A percentile compares a stretch with the other conserved stretches of the same genome.
phyloP scores from a whole-genome alignment of 1,284 basidiomycete species.

The Trichosporon faecale region DNA sequence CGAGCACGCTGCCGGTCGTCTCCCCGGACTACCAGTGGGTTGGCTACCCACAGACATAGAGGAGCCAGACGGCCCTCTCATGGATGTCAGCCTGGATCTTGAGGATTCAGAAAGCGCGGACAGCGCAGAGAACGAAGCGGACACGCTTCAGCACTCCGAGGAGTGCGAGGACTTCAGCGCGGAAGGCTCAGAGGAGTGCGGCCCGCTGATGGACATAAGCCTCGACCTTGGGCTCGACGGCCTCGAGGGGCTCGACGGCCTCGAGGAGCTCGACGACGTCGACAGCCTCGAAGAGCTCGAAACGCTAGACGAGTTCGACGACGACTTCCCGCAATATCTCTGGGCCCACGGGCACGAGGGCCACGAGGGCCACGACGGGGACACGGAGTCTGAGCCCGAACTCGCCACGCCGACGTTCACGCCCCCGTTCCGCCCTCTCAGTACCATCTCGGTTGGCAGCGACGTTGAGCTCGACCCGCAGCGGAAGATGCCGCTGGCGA shows the following conservation, averaged over 20 bases:
- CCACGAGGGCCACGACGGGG: not conserved
- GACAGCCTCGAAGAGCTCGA: not conserved
- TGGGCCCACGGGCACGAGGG: no score
- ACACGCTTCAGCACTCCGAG: not conserved
- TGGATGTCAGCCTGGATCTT: not conserved
- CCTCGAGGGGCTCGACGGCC: not conserved
- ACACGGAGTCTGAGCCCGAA: not conserved
- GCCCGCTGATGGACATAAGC: not conserved
- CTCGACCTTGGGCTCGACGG: not conserved
- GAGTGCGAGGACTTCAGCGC: no score
- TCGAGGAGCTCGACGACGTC: not conserved
- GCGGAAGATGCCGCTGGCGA: not conserved
- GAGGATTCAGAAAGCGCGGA: no score
- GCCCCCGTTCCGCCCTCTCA: not conserved
- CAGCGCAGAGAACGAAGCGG: no score
- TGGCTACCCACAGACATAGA: not conserved
- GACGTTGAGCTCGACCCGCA: not conserved
- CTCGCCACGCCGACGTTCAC: not conserved
- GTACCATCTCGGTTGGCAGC: not conserved
- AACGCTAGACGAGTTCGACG: not conserved
- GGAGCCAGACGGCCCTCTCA: not conserved
- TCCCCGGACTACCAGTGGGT: not conserved
- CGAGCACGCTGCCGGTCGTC: not conserved
- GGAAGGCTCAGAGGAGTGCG: not conserved
- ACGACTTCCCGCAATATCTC: not conserved